A percentile compares a stretch with the other conserved stretches of the same genome.
These are phyloP conservation scores for Amaranthus hypochondriacus DNA, from an alignment of 148 eudicot genomes.

Conservation along the genomic window DNA sequence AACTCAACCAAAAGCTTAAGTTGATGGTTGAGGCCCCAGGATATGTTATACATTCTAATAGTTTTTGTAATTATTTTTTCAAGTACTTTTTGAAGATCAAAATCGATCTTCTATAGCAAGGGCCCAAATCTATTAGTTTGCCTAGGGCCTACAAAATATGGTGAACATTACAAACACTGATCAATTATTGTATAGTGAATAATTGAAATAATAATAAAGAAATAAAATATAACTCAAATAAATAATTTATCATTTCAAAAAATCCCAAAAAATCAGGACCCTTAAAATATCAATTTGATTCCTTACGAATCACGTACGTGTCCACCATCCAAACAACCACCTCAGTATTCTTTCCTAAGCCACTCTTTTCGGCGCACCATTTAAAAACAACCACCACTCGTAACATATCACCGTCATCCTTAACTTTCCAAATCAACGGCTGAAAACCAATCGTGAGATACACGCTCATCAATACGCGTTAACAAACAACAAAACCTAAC, in stretches of 20 bases:
- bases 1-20: no score
- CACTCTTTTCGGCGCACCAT: not conserved
- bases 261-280: slow-evolving; percentile 17
- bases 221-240: no score
- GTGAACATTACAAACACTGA: no score
- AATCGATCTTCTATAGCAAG: no score
- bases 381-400: not conserved
- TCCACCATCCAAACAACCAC: slow-evolving; percentile 6
- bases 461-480: not conserved
- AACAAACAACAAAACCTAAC: not conserved
- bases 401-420: not conserved
- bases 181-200: no score
- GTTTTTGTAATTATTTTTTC: no score
- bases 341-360: not conserved
- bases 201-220: no score
- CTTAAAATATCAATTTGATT: slow-evolving; percentile 15
- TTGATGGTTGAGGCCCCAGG: no score
- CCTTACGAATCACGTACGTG: slow-evolving; percentile 19
- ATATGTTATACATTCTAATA: no score
- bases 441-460: rapidly evolving
- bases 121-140: no score
- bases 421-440: not conserved
- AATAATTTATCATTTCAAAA: not conserved
- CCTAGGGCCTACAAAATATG: no score
- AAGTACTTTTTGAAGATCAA: no score